These are phyloP conservation scores for Papiliotrema nemorosa DNA, from an alignment of 1,284 basidiomycete genomes.

Conservation along the genomic window DNA sequence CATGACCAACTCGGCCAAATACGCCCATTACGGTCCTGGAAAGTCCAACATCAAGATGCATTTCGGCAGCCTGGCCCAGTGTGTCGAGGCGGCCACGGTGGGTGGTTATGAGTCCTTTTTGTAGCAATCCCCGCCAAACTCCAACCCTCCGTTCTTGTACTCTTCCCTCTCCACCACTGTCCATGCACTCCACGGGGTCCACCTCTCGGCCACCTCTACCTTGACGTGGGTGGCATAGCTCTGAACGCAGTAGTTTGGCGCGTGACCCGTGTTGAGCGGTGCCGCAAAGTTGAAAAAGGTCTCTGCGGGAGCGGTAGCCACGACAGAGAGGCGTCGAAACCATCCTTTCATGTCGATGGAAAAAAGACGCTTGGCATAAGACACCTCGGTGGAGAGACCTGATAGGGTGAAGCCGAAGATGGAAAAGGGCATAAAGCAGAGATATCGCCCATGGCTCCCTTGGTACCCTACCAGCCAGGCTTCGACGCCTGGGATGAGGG, in stretches of 20 bases:
- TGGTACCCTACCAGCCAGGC: conserved; percentile 27
- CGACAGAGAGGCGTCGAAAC: conserved; percentile 17
- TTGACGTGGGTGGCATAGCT: conserved; percentile 20
- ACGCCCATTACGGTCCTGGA: conserved; percentile 2
- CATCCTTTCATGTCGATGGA: conserved; percentile 25
- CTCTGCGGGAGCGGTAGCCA: conserved; percentile 9
- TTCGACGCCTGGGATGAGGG: conserved; percentile 20
- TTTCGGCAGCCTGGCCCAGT: background rate
- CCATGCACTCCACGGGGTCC: conserved; percentile 16
- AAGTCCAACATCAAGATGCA: background rate
- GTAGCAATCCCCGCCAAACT: conserved; percentile 27
- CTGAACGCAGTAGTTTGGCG: conserved; percentile 18
- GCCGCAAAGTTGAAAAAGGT: conserved; percentile 27
- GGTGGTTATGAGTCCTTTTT: conserved; percentile 9
- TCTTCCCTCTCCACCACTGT: conserved; percentile 9
- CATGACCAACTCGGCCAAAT: conserved; percentile 2
- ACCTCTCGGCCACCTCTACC: conserved; percentile 16
- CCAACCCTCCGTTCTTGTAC: conserved; percentile 20
- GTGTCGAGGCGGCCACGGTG: background rate
- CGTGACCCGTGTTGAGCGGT: conserved; percentile 22
- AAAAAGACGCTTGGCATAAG: conserved; percentile 9
- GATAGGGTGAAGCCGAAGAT: conserved; percentile 17
- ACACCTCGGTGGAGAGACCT: conserved; percentile 16
- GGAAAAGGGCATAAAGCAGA: conserved; percentile 20
- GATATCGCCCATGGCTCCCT: conserved; percentile 6